Base-by-base conservation (phyloP, 345 rosid species). In the Rhodamnia rubescens region DNA sequence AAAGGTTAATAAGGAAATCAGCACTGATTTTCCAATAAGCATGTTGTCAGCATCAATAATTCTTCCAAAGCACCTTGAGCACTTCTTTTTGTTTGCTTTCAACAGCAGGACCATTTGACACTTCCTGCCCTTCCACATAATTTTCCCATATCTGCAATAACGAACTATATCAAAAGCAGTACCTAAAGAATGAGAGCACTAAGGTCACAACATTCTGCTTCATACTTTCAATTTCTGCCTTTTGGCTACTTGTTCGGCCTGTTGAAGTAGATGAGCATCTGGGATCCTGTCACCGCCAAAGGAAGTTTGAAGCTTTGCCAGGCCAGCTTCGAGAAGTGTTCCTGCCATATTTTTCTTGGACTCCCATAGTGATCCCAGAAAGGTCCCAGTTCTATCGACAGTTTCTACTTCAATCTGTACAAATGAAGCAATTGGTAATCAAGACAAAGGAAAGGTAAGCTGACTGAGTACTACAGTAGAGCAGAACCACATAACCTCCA, bases 361-460 rank as follows among this genome's bases (percentile, higher is more conserved):
- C 88, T 96, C 98, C 99, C 99, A 98, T 88, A 98, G 82, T 82
- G 98, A 91, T 87, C 99, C 99, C 96, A 98, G 87, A 93, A 96
- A 96, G 44, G 99, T 98, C 47, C 99, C 98, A 8, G 95, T 95
- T 92, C 98, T 94, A 89, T 96, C 99, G 83, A 95, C 96, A 49
- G 93, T 95, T 92, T 98, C 99, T 84, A 98, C 95, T 88, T 92
- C 97, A 47, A 98, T 95, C 99, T 97, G 90, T 53, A 88, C 14
- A 82, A 82, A 86, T 83, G 44, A 20, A 42, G 24, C 29, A 80
- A 84, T 80, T 58, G 5, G 16, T 21, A 80, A 20, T 42, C 52
- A 74, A 21, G 47, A 83, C 74, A 61, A 84, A 85, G 84, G 10
- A 85, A 27, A 55, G 57, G 29, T 61, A 42, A 56, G 44, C 55